Percentiles rank a stretch among this genome's conserved stretches.
phyloP scores from a whole-genome alignment of 768 basidiomycete species.

The Pholiota conissans region DNA sequence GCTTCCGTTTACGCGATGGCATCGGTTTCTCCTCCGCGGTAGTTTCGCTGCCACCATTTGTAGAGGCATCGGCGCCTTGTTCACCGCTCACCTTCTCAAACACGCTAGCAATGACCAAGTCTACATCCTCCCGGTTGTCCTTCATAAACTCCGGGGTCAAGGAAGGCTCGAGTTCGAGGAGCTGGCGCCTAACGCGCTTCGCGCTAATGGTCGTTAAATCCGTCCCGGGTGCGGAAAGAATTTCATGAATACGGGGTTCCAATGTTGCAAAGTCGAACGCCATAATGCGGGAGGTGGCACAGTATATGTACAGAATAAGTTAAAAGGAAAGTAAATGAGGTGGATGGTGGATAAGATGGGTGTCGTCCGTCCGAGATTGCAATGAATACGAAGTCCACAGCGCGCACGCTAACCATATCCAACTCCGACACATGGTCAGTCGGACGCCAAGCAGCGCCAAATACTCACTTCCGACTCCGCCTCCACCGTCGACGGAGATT shows the following conservation, averaged over 20 bases:
- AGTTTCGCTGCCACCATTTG: conserved; percentile 21
- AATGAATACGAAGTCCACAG: conserved; percentile 8
- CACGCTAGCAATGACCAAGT: conserved; percentile 64
- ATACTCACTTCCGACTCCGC: not conserved
- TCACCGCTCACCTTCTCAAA: conserved; percentile 58
- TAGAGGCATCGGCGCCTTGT: conserved; percentile 27
- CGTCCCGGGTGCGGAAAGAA: conserved; percentile 74
- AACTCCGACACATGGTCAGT: conserved; percentile 3
- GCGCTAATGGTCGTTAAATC: conserved; percentile 83
- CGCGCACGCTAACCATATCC: no score
- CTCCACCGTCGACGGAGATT: not conserved
- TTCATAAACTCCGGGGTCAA: conserved; percentile 63
- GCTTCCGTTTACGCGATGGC: conserved; percentile 38
- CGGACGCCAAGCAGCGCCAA: conserved; percentile 12
- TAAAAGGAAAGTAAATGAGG: conserved; percentile 11
- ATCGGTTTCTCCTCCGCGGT: conserved; percentile 21
- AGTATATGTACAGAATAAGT: conserved; percentile 25
- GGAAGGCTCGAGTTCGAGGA: conserved; percentile 51
- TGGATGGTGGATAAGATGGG: conserved; percentile 1
- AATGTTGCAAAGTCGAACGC: conserved; percentile 52
- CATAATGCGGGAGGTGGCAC: conserved; percentile 35
- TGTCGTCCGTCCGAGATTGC: conserved; percentile 4
- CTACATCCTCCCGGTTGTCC: conserved; percentile 66
- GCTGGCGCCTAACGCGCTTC: conserved; percentile 82
- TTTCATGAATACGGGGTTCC: conserved; percentile 61